Evolutionary conservation across 2,329 filamentous ascomycete genomes (phyloP).

Genomic region (Massarina eburnea): DNA sequence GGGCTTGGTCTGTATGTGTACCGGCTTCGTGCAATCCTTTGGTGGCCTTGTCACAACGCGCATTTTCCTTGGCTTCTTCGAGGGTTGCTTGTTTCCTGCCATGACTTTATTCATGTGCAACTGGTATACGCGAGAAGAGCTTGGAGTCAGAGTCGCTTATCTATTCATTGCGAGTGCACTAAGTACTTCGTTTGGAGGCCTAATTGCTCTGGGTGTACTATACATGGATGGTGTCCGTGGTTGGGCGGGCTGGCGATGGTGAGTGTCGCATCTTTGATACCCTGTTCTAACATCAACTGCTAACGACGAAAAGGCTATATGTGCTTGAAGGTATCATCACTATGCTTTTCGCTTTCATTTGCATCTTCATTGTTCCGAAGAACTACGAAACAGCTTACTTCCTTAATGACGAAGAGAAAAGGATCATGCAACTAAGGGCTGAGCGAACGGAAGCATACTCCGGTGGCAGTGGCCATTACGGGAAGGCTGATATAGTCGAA

Average conservation of each 20-base stretch:
- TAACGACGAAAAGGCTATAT: slow-evolving; percentile 22
- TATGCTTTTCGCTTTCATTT: slow-evolving; percentile 28
- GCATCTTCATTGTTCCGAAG: slow-evolving; percentile 35
- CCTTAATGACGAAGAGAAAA: slow-evolving; percentile 31
- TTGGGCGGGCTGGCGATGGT: slow-evolving; percentile 33
- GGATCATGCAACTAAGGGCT: slow-evolving; percentile 30
- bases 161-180: slow-evolving; percentile 32
- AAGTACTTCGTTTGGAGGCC: slow-evolving; percentile 29
- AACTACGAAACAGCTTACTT: slow-evolving; percentile 38
- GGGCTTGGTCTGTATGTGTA: slow-evolving; percentile 29
- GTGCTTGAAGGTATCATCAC: slow-evolving; percentile 37
- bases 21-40: slow-evolving; percentile 26
- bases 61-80: slow-evolving; percentile 32
- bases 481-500: slow-evolving; percentile 32
- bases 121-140: slow-evolving; percentile 35
- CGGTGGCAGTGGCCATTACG: slow-evolving; percentile 30
- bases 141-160: slow-evolving; percentile 31
- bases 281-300: background rate
- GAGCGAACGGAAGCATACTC: slow-evolving; percentile 35
- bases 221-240: slow-evolving; percentile 31
- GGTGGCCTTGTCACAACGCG: slow-evolving; percentile 22
- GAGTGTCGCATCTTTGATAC: background rate
- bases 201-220: slow-evolving; percentile 32
- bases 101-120: slow-evolving; percentile 37
- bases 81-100: slow-evolving; percentile 34